Evolutionary conservation across 805 yeast species (phyloP), one percentile per base, ranked within the genome.

Genomic region (Kodamaea kakaduensis): DNA sequence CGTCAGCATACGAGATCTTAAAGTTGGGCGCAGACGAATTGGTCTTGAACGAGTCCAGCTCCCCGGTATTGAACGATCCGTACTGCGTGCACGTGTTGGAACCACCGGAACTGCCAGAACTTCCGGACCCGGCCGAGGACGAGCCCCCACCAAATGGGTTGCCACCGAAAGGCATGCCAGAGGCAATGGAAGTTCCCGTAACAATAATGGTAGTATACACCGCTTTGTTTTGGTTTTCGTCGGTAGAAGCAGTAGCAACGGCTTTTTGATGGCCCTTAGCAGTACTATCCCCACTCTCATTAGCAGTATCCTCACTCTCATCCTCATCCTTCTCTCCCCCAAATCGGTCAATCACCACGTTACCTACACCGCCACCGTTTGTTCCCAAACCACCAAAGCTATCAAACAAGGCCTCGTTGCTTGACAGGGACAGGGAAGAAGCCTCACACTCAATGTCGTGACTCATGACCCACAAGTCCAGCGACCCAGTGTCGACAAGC

Each of bases 11-110:
- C 5, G 51, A 30, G 42, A 75, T 75, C 9, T 46, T 23, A 46
- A 75, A 75, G 1, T 46, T 40, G 3, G 56, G 53, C 6, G 67
- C 69, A 1, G 78, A 58, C 17, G 46, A 42, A 47, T 75, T 75
- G 14, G 46, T 38, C 5, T 50, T 43, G 56, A 67, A 75, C 1
- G 72, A 36, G 17, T 48, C 43, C 1, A 78, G 72, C 4, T 44
- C 34, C 4, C 46, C 49, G 6, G 70, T 60, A 45, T 68, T 64
- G 50, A 73, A 75, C 1, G 78, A 69, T 5, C 81, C 81, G 46
- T 63, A 63, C 9, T 46, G 28, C 2, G 69, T 59, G 46, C 81
- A 75, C 6, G 66, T 59, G 37, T 59, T 52, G n/a, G 31, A 9
- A 1, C 41, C 37, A 9, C 43, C 36, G 5, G 31, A 9, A 13